Percentiles rank a stretch among this genome's conserved stretches.
Evolutionary conservation across 1,139 yeast species (phyloP).

Genomic region (Kodamaea plutei): DNA sequence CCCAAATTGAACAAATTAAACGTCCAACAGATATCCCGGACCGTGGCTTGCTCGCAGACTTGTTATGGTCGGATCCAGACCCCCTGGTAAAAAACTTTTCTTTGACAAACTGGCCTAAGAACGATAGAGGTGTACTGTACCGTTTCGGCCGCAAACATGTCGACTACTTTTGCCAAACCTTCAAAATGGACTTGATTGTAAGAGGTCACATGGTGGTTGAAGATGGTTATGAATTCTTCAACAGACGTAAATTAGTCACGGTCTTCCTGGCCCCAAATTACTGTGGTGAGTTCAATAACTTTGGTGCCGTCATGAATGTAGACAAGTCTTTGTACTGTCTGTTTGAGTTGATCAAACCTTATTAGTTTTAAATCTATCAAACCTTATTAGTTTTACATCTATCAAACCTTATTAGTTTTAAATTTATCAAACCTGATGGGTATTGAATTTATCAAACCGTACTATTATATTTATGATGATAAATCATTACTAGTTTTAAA

Average conservation of each 20-base stretch:
- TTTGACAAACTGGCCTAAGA: constrained; percentile 64
- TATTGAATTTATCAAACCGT: constrained; percentile 84
- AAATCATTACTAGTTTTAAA: constrained; percentile 20
- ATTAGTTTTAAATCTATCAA: too few relatives aligned
- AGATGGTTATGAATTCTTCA: constrained; percentile 87
- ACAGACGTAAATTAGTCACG: constrained; percentile 72
- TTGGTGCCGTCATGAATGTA: constrained; percentile 90
- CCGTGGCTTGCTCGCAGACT: constrained; percentile 73
- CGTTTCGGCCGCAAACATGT: constrained; percentile 75
- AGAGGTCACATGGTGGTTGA: constrained; percentile 94
- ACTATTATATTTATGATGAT: too few relatives aligned
- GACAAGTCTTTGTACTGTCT: constrained; percentile 73
- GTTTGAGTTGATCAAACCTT: constrained; percentile 77
- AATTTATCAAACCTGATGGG: too few relatives aligned
- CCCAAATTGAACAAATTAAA: constrained; percentile 64
- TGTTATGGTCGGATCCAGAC: constrained; percentile 89
- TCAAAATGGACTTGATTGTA: constrained; percentile 75
- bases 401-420: constrained; percentile 55
- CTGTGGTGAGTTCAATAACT: constrained; percentile 86
- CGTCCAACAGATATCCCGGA: constrained; percentile 90
- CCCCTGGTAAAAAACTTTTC: constrained; percentile 44
- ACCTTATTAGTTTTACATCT: too few relatives aligned
- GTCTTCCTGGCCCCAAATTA: constrained; percentile 86
- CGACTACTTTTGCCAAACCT: constrained; percentile 61
- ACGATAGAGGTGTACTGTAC: constrained; percentile 84